These are phyloP conservation scores for Xenoacremonium recifei DNA, from an alignment of 2,329 filamentous ascomycete genomes.

Conservation along the genomic window DNA sequence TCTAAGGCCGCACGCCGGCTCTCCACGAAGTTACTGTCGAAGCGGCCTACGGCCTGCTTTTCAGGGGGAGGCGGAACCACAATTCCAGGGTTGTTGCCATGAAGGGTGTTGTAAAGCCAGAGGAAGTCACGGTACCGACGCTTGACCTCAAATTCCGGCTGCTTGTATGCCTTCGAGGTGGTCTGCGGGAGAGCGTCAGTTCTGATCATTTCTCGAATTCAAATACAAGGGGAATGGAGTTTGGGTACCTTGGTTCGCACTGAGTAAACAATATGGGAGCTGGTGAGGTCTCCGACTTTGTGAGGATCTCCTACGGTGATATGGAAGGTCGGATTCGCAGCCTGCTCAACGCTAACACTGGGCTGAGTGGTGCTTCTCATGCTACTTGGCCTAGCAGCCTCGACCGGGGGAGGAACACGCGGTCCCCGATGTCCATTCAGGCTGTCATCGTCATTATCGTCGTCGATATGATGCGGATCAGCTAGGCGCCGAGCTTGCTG, in stretches of 20 bases:
- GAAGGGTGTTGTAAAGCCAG: slow-evolving; percentile 94
- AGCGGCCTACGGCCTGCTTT: slow-evolving; percentile 95
- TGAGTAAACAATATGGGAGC: slow-evolving; percentile 96
- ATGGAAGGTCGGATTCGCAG: slow-evolving; percentile 85
- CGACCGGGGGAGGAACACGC: slow-evolving; percentile 65
- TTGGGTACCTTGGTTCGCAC: slow-evolving; percentile 81
- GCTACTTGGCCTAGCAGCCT: slow-evolving; percentile 53
- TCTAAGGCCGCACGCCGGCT: slow-evolving; percentile 86
- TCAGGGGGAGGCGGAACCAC: slow-evolving; percentile 95
- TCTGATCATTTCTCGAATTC: slow-evolving; percentile 2
- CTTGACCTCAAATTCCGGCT: slow-evolving; percentile 89
- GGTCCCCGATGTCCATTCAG: slow-evolving; percentile 47
- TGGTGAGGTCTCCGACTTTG: slow-evolving; percentile 95
- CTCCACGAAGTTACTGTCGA: slow-evolving; percentile 96
- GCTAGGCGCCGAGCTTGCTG: slow-evolving; percentile 44
- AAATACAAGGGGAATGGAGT: not conserved
- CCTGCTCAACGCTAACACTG: slow-evolving; percentile 89
- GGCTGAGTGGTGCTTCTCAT: slow-evolving; percentile 59
- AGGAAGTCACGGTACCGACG: slow-evolving; percentile 94
- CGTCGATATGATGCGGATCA: slow-evolving; percentile 65
- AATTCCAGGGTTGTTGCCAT: slow-evolving; percentile 90
- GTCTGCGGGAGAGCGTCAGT: slow-evolving; percentile 55
- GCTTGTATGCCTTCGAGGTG: slow-evolving; percentile 91
- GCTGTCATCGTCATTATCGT: slow-evolving; percentile 65
- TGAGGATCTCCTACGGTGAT: slow-evolving; percentile 95